Conservation (phyloP, 2,329 filamentous ascomycete species). For the Colletotrichum somersetense region DNA sequence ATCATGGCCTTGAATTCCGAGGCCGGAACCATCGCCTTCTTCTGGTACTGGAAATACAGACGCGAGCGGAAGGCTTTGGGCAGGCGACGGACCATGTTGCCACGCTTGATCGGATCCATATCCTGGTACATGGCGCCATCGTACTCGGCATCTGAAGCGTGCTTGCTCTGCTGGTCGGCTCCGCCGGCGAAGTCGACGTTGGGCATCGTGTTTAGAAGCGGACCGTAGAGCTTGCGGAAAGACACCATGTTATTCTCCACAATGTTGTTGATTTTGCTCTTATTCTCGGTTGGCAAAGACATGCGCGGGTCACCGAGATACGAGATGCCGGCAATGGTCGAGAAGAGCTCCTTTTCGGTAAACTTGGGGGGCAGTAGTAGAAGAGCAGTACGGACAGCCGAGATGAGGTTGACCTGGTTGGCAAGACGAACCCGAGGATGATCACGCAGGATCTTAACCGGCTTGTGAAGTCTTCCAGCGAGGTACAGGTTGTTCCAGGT, state of each 20-base stretch:
- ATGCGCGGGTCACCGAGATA: constrained; percentile 98
- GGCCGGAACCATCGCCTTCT: constrained; percentile 87
- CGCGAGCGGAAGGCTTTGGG: constrained; percentile 89
- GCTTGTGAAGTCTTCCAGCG: constrained; percentile 96
- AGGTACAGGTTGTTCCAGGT: constrained; percentile 96
- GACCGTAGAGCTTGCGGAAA: constrained; percentile 91
- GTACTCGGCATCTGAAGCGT: constrained; percentile 65
- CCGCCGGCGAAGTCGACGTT: constrained; percentile 83
- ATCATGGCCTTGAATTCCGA: constrained; percentile 89
- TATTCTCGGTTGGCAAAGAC: constrained; percentile 89
- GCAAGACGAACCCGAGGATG: constrained; percentile 92
- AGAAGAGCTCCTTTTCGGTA: constrained; percentile 89
- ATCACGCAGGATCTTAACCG: constrained; percentile 96
- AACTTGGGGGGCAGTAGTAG: constrained; percentile 87
- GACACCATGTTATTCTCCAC: constrained; percentile 91
- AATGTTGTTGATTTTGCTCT: constrained; percentile 93
- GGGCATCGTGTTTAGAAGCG: constrained; percentile 88
- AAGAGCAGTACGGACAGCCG: constrained; percentile 89
- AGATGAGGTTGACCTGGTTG: constrained; percentile 95
- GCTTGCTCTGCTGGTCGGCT: constrained; percentile 61
- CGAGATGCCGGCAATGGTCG: constrained; percentile 90
- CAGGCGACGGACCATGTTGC: constrained; percentile 95
- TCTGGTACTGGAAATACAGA: constrained; percentile 94
- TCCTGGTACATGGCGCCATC: constrained; percentile 84
- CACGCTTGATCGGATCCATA: constrained; percentile 90